These are phyloP conservation scores for Saccharomycopsis capsularis DNA, from an alignment of 805 yeast species.

Conservation along the genomic window DNA sequence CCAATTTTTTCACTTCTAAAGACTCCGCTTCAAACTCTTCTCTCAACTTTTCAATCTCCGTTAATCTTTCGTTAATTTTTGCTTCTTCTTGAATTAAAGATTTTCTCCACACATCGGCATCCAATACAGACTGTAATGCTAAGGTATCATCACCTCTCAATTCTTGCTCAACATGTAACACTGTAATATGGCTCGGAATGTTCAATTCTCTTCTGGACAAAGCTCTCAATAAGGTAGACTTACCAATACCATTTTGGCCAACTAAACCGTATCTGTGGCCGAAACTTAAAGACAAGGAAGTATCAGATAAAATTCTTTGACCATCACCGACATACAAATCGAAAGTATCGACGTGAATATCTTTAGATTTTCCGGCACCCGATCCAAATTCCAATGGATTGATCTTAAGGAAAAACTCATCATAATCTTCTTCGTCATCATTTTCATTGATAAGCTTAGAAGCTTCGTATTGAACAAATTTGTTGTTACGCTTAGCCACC, in stretches of 20 bases:
- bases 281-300: slow-evolving; percentile 77
- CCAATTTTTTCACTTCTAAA: slow-evolving; percentile 68
- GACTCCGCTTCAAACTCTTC: slow-evolving; percentile 70
- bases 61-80: slow-evolving; percentile 64
- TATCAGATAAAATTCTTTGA: slow-evolving; percentile 81
- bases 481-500: slow-evolving; percentile 79
- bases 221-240: slow-evolving; percentile 87
- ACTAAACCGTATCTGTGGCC: slow-evolving; percentile 97
- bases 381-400: slow-evolving; percentile 89
- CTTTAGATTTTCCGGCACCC: slow-evolving; percentile 95
- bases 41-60: slow-evolving; percentile 65
- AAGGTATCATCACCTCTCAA: slow-evolving; percentile 85
- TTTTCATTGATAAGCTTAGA: slow-evolving; percentile 70
- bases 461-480: slow-evolving; percentile 87
- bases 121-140: slow-evolving; percentile 92
- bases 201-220: slow-evolving; percentile 88
- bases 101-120: slow-evolving; percentile 99
- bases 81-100: slow-evolving; percentile 71
- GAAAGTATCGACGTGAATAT: slow-evolving; percentile 85
- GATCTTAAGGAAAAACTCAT: slow-evolving; percentile 88
- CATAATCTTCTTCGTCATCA: slow-evolving; percentile 66
- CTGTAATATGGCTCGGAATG: slow-evolving; percentile 91
- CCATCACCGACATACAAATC: slow-evolving; percentile 96
- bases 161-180: slow-evolving; percentile 97
- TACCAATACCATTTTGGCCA: slow-evolving; percentile 99